Conservation (phyloP, 2,329 filamentous ascomycete species). For the Gaeumannomyces sp. region DNA sequence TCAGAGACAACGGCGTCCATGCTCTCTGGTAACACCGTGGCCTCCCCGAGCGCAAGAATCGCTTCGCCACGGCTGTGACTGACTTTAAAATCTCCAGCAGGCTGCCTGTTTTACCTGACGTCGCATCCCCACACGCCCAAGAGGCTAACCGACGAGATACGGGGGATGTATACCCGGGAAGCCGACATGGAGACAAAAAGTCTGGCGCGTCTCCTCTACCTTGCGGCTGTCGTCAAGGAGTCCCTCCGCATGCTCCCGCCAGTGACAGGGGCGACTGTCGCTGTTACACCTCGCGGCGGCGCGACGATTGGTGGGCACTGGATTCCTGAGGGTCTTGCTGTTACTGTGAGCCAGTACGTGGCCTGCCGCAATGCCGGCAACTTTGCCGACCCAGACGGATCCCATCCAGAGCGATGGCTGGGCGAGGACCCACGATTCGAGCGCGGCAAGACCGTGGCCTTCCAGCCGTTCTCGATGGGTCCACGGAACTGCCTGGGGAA, state of each 20-base stretch:
- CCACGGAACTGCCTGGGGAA: slow-evolving; percentile 43
- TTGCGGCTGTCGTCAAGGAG: slow-evolving; percentile 27
- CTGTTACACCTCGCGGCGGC: slow-evolving; percentile 18
- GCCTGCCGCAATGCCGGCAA: slow-evolving; percentile 24
- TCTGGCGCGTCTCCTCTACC: slow-evolving; percentile 22
- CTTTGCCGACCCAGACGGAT: slow-evolving; percentile 25
- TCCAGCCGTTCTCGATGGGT: slow-evolving; percentile 42
- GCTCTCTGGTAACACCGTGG: slow-evolving; percentile 15
- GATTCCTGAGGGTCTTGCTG: slow-evolving; percentile 23
- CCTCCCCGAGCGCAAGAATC: slow-evolving; percentile 42
- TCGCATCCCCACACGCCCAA: slow-evolving; percentile 20
- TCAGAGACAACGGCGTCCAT: slow-evolving; percentile 43
- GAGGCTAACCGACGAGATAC: slow-evolving; percentile 6
- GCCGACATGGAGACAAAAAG: slow-evolving; percentile 22
- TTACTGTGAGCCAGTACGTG: slow-evolving; percentile 25
- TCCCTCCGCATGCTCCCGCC: slow-evolving; percentile 24
- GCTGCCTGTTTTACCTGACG: slow-evolving; percentile 25
- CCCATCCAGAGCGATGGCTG: slow-evolving; percentile 33
- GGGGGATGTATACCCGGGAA: slow-evolving; percentile 11
- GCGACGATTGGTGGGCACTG: slow-evolving; percentile 19
- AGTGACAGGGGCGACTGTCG: slow-evolving; percentile 16
- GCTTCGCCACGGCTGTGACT: slow-evolving; percentile 22
- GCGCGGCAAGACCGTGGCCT: slow-evolving; percentile 33
- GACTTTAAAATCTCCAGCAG: neutral
- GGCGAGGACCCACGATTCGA: slow-evolving; percentile 33